phyloP scores from a whole-genome alignment of 2,329 filamentous ascomycete genomes.

The Neopestalotiopsis rosae region DNA sequence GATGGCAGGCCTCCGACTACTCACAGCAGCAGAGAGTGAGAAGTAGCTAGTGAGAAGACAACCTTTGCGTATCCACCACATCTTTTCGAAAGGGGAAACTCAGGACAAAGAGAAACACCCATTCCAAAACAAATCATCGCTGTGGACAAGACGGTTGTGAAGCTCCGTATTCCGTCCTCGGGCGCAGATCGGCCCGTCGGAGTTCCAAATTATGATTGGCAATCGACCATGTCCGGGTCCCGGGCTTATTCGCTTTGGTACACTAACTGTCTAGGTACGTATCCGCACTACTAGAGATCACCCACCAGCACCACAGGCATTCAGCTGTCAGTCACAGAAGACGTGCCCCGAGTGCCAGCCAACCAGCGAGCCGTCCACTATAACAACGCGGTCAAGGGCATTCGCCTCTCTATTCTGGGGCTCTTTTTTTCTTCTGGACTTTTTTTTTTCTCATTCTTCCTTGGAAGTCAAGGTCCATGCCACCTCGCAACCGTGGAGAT shows the following conservation, averaged over 20 bases:
- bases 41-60: neutral
- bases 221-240: slow-evolving; percentile 2
- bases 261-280: too few species aligned
- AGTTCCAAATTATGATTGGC: slow-evolving; percentile 7
- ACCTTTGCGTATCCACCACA: neutral
- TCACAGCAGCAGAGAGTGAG: neutral
- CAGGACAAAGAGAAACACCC: neutral
- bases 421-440: neutral
- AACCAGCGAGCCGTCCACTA: slow-evolving; percentile 2
- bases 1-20: slow-evolving; percentile 7
- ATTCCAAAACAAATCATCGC: neutral
- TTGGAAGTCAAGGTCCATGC: slow-evolving; percentile 20
- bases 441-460: slow-evolving; percentile 9
- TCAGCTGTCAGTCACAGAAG: too few species aligned
- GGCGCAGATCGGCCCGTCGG: slow-evolving; percentile 12
- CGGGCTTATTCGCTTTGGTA: neutral
- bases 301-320: too few species aligned
- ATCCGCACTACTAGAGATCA: neutral
- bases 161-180: slow-evolving; percentile 1
- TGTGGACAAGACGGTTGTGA: slow-evolving; percentile 1
- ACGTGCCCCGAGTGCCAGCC: neutral
- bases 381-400: slow-evolving; percentile 1
- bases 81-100: neutral
- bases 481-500: neutral
- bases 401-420: slow-evolving; percentile 6